phyloP scores from a whole-genome alignment of 257 asterid species.

The Knoxia roxburghii region DNA sequence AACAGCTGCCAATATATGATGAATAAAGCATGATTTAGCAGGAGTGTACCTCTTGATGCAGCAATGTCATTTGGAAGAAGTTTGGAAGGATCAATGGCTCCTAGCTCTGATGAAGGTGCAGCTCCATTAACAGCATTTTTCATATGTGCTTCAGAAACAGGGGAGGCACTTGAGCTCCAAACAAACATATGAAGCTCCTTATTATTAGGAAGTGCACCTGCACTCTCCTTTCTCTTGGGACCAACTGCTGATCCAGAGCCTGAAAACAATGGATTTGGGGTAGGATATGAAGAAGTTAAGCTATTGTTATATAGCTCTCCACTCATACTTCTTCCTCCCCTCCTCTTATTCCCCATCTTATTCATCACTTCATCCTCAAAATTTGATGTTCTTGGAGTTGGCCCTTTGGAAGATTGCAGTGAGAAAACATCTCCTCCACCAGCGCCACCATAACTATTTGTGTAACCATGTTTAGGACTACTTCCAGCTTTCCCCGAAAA shows the following conservation, averaged over 20 bases:
- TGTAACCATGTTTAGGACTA: constrained; percentile 76
- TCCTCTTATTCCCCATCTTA: constrained; percentile 39
- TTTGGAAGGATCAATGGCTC: constrained; percentile 44
- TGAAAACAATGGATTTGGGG: constrained; percentile 73
- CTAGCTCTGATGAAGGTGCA: constrained; percentile 47
- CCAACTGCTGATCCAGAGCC: constrained; percentile 17
- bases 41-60: constrained; percentile 42
- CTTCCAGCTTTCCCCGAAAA: constrained; percentile 56
- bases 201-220: constrained; percentile 34
- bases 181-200: constrained; percentile 91
- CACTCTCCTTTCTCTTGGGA: constrained; percentile 51
- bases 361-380: constrained; percentile 81
- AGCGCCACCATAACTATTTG: constrained; percentile 57
- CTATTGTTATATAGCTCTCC: constrained; percentile 51
- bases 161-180: constrained; percentile 95
- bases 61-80: constrained; percentile 43
- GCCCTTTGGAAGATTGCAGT: constrained; percentile 70
- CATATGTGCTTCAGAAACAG: constrained; percentile 69
- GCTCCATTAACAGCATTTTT: constrained; percentile 45
- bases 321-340: constrained; percentile 65
- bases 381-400: constrained; percentile 77
- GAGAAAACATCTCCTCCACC: constrained; percentile 62
- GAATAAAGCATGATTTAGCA: not conserved
- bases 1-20: not conserved
- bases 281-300: constrained; percentile 46